These are phyloP conservation scores for Leccinum angustisporum DNA, from an alignment of 1,284 basidiomycete genomes.

Conservation along the genomic window DNA sequence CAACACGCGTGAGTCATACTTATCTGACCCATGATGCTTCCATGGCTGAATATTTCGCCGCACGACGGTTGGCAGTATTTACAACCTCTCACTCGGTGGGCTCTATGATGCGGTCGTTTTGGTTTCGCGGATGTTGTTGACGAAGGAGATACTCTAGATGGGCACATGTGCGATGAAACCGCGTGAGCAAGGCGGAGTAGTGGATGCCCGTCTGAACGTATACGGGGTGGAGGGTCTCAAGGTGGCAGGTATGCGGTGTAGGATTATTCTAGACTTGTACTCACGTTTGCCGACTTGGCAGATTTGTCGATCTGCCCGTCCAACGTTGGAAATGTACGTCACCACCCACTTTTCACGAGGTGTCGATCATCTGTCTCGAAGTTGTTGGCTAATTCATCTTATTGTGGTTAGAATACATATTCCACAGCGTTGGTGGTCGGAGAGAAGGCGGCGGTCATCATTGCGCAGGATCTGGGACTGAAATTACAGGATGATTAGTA, in stretches of 20 bases:
- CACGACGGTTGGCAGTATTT: neutral
- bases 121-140: neutral
- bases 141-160: neutral
- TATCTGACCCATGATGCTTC: neutral
- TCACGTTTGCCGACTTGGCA: neutral
- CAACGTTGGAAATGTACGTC: neutral
- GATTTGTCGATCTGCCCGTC: neutral
- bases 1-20: neutral
- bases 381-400: too few relatives aligned
- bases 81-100: neutral
- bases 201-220: neutral
- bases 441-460: neutral
- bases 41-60: neutral
- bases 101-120: neutral
- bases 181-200: neutral
- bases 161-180: neutral
- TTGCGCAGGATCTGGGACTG: neutral
- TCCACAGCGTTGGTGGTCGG: neutral
- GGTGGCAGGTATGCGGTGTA: neutral
- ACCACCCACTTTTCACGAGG: too few relatives aligned
- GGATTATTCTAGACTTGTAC: neutral
- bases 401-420: neutral
- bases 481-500: neutral
- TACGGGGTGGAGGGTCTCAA: neutral
- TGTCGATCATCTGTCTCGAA: too few relatives aligned